Conservation (phyloP, 805 yeast species). For the Lachancea dasiensis region DNA sequence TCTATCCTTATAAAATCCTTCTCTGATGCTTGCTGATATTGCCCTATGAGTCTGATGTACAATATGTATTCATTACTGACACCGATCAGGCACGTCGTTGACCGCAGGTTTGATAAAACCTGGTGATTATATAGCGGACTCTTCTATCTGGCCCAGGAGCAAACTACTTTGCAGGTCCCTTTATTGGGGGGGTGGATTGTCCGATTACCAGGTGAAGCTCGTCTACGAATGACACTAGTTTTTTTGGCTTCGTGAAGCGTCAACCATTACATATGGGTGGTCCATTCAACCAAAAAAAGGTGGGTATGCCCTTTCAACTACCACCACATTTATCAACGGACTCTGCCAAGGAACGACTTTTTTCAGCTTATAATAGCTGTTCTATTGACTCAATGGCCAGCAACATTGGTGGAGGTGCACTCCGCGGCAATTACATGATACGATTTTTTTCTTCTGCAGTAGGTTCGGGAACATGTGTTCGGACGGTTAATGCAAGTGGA, state of each 20-base stretch:
- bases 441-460: slow-evolving; percentile 48
- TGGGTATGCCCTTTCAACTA: slow-evolving; percentile 49
- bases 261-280: slow-evolving; percentile 51
- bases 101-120: slow-evolving; percentile 46
- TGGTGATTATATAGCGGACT: slow-evolving; percentile 46
- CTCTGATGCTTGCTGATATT: slow-evolving; percentile 39
- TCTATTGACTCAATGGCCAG: slow-evolving; percentile 55
- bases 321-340: slow-evolving; percentile 44
- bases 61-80: slow-evolving; percentile 49
- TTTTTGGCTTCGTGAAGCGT: slow-evolving; percentile 37
- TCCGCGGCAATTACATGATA: slow-evolving; percentile 47
- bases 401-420: slow-evolving; percentile 45
- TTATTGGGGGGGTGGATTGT: slow-evolving; percentile 48
- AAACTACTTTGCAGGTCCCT: slow-evolving; percentile 47
- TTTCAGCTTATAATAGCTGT: slow-evolving; percentile 49
- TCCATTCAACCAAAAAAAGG: slow-evolving; percentile 43
- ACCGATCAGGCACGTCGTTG: slow-evolving; percentile 50
- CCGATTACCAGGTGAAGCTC: slow-evolving; percentile 46
- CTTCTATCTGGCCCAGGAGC: slow-evolving; percentile 53
- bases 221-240: slow-evolving; percentile 38
- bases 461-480: slow-evolving; percentile 44
- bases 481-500: slow-evolving; percentile 43
- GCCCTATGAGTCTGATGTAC: slow-evolving; percentile 38
- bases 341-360: slow-evolving; percentile 46
- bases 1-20: slow-evolving; percentile 38